phyloP scores from a whole-genome alignment of 1,139 yeast genomes.

The Hansenula lynferdii region DNA sequence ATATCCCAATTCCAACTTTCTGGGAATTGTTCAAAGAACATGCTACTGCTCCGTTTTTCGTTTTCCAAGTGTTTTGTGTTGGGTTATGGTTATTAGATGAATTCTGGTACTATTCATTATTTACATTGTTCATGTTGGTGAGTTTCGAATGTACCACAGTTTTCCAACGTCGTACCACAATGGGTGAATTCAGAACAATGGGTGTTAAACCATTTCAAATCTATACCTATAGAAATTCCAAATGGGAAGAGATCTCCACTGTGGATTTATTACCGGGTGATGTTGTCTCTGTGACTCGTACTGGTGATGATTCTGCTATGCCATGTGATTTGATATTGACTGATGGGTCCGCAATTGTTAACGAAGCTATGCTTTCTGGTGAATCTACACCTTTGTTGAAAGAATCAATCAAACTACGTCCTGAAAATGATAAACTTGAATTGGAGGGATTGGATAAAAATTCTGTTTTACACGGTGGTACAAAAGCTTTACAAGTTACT shows the following conservation, averaged over 20 bases:
- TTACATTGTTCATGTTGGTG: constrained; percentile 87
- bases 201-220: constrained; percentile 89
- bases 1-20: constrained; percentile 93
- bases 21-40: constrained; percentile 91
- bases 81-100: constrained; percentile 97
- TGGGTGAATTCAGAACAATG: constrained; percentile 95
- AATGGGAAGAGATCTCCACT: constrained; percentile 71
- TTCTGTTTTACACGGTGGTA: constrained; percentile 92
- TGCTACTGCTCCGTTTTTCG: constrained; percentile 97
- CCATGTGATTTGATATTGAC: constrained; percentile 92
- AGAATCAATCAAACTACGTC: constrained; percentile 86
- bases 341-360: constrained; percentile 88
- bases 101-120: constrained; percentile 92
- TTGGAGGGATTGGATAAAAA: constrained; percentile 86
- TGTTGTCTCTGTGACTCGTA: constrained; percentile 80
- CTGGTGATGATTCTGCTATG: constrained; percentile 85
- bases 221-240: constrained; percentile 61
- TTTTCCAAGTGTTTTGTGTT: constrained; percentile 93
- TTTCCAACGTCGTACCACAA: constrained; percentile 89
- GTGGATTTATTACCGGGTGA: constrained; percentile 88
- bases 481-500: constrained; percentile 91
- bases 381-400: constrained; percentile 96
- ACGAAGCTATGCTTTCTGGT: constrained; percentile 98
- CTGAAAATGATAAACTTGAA: constrained; percentile 60
- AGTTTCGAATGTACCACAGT: constrained; percentile 95